Conservation (phyloP, 495 filamentous ascomycete species). For the Daldinia grandis region DNA sequence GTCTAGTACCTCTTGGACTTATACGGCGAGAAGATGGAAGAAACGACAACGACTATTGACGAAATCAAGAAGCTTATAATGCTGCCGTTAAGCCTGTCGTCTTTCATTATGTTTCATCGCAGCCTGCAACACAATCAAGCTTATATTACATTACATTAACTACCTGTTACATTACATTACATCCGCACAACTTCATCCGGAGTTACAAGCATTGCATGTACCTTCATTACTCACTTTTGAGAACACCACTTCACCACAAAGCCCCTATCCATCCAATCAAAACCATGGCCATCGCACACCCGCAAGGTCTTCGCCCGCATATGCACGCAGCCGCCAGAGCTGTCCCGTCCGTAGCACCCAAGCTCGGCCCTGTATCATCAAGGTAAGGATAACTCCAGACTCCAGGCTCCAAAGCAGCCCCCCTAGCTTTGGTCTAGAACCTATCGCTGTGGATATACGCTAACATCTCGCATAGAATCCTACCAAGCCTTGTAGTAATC, state of each 20-base stretch:
- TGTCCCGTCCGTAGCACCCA: constrained; percentile 19
- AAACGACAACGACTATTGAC: constrained; percentile 6
- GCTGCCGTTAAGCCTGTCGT: constrained; percentile 24
- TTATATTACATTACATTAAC: constrained; percentile 26
- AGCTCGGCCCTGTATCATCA: constrained; percentile 34
- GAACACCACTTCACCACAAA: constrained; percentile 17
- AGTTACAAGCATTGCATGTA: constrained; percentile 31
- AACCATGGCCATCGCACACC: constrained; percentile 31
- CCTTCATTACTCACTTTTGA: constrained; percentile 35
- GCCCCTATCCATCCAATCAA: constrained; percentile 15
- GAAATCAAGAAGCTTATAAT: constrained; percentile 38
- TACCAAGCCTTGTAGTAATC: constrained; percentile 43
- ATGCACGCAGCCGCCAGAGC: constrained; percentile 37
- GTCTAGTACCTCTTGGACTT: constrained; percentile 19
- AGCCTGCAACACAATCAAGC: constrained; percentile 34
- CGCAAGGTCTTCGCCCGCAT: constrained; percentile 39
- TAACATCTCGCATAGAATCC: constrained; percentile 11
- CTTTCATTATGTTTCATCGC: constrained; percentile 32
- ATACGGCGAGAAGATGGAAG: constrained; percentile 27
- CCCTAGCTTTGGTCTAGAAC: background rate
- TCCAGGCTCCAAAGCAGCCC: background rate
- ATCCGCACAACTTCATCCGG: constrained; percentile 12
- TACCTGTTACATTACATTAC: no score
- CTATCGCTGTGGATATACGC: background rate
- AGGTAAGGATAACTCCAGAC: constrained; percentile 7